Evolutionary conservation across 208 protist genomes (phyloP).

Genomic region (Wallacemonas sp.): DNA sequence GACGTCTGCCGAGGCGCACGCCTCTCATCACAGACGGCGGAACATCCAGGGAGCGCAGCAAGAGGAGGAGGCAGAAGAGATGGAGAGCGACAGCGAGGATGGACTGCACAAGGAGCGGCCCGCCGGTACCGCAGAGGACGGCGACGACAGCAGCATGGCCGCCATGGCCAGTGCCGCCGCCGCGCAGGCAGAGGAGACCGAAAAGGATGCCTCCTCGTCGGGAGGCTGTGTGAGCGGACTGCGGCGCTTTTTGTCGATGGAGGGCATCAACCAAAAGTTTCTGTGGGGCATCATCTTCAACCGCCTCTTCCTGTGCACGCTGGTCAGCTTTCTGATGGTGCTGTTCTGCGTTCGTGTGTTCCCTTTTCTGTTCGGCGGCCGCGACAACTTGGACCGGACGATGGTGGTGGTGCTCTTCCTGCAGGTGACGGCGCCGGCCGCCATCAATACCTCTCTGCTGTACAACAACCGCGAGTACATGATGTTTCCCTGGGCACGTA

Average conservation of each 20-base stretch:
- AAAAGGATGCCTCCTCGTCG: background rate
- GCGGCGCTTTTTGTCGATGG: conserved; percentile 33
- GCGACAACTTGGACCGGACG: conserved; percentile 39
- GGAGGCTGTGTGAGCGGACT: conserved; percentile 14
- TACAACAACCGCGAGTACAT: conserved; percentile 71
- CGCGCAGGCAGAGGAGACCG: background rate
- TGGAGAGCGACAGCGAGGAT: background rate
- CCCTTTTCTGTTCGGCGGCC: conserved; percentile 62
- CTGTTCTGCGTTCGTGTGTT: conserved; percentile 32
- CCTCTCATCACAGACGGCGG: background rate
- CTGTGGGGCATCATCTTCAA: conserved; percentile 60
- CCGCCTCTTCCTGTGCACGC: conserved; percentile 61
- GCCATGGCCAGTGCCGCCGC: too few relatives aligned
- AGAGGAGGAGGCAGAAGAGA: background rate
- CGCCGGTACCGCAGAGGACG: background rate
- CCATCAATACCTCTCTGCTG: conserved; percentile 75
- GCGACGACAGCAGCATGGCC: too few relatives aligned
- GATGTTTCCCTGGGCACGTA: conserved; percentile 65
- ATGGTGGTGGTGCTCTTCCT: conserved; percentile 75
- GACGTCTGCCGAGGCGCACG: background rate
- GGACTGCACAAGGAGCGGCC: background rate
- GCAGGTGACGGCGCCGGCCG: conserved; percentile 67
- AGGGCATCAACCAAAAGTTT: conserved; percentile 46
- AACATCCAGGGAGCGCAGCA: too few relatives aligned
- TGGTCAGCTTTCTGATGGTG: conserved; percentile 49